Evolutionary conservation across 805 yeast genomes (phyloP).

Genomic region (Wickerhamiella occidentalis): DNA sequence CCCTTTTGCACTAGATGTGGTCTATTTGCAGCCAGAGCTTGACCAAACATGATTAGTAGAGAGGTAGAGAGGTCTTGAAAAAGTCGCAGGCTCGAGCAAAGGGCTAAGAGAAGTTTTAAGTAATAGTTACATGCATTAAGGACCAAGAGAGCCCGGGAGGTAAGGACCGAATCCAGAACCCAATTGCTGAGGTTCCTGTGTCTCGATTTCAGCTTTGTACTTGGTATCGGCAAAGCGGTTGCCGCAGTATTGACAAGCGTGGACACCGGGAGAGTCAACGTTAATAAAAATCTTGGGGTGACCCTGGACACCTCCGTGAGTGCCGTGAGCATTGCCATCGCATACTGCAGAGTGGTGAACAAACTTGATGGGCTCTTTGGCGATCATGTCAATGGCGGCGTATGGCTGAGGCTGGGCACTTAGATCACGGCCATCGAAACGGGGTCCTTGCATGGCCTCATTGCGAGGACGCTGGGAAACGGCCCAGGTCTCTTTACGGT

Average conservation of each 20-base stretch:
- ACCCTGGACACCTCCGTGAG: slow-evolving; percentile 46
- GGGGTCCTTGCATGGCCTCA: slow-evolving; percentile 45
- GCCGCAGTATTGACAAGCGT: slow-evolving; percentile 65
- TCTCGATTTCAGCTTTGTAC: slow-evolving; percentile 20
- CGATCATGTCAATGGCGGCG: slow-evolving; percentile 75
- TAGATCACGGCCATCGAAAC: slow-evolving; percentile 63
- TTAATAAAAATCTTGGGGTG: slow-evolving; percentile 77
- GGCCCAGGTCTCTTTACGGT: slow-evolving; percentile 61
- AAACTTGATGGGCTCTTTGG: slow-evolving; percentile 57
- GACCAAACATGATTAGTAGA: slow-evolving; percentile 38
- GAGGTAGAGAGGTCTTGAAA: neutral
- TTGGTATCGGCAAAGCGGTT: slow-evolving; percentile 23
- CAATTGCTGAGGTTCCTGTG: slow-evolving; percentile 13
- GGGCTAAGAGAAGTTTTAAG: neutral
- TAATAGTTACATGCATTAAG: slow-evolving; percentile 3
- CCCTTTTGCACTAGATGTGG: slow-evolving; percentile 65
- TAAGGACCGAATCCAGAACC: slow-evolving; percentile 11
- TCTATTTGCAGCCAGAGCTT: slow-evolving; percentile 76
- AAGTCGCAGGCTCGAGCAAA: too few species aligned
- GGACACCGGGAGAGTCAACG: slow-evolving; percentile 61
- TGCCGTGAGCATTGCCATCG: slow-evolving; percentile 50
- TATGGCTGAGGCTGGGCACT: slow-evolving; percentile 61
- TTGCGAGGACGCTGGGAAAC: slow-evolving; percentile 49
- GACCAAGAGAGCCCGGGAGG: slow-evolving; percentile 6
- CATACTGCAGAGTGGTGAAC: slow-evolving; percentile 64